A percentile compares a stretch with the other conserved stretches of the same genome.
These are phyloP conservation scores for Backusella tarrabulga DNA, from an alignment of 192 early-diverging fungal genomes.

Conservation along the genomic window DNA sequence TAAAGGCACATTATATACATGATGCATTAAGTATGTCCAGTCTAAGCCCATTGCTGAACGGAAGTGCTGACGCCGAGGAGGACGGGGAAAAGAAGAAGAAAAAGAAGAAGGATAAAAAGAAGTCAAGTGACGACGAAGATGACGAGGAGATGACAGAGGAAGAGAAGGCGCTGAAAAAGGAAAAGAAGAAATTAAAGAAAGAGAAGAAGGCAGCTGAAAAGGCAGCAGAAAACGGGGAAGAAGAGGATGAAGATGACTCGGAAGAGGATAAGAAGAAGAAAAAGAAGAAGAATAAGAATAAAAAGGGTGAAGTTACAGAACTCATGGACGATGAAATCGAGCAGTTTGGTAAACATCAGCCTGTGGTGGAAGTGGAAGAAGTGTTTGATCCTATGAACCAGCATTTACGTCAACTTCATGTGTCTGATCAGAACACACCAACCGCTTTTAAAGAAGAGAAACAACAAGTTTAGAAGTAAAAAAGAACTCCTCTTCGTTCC, in stretches of 20 bases:
- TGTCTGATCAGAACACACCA: not conserved
- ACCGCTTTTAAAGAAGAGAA: not conserved
- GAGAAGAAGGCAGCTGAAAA: slow-evolving; percentile 1
- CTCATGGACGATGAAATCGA: not conserved
- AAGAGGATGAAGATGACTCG: not conserved
- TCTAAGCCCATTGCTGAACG: slow-evolving; percentile 1
- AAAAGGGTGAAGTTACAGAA: slow-evolving; percentile 8
- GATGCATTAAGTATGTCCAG: slow-evolving; percentile 26
- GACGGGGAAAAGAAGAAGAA: slow-evolving; percentile 13
- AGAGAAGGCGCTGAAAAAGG: not conserved
- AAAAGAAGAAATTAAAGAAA: slow-evolving; percentile 11
- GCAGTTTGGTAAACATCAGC: not conserved
- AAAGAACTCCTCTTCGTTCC: not conserved
- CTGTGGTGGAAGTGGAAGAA: not conserved
- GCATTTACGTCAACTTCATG: not conserved
- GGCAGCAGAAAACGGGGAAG: not conserved
- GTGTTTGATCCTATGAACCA: slow-evolving; percentile 1
- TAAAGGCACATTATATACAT: slow-evolving; percentile 15
- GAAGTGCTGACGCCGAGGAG: not conserved
- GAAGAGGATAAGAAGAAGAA: slow-evolving; percentile 6
- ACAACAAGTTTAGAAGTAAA: not conserved
- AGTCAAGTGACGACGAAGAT: not conserved
- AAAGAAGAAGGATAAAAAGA: slow-evolving; percentile 5
- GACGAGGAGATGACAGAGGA: not conserved
- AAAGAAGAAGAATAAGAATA: slow-evolving; percentile 7